These are phyloP conservation scores for Colletotrichum aenigma DNA, from an alignment of 2,329 filamentous ascomycete species.

Conservation along the genomic window DNA sequence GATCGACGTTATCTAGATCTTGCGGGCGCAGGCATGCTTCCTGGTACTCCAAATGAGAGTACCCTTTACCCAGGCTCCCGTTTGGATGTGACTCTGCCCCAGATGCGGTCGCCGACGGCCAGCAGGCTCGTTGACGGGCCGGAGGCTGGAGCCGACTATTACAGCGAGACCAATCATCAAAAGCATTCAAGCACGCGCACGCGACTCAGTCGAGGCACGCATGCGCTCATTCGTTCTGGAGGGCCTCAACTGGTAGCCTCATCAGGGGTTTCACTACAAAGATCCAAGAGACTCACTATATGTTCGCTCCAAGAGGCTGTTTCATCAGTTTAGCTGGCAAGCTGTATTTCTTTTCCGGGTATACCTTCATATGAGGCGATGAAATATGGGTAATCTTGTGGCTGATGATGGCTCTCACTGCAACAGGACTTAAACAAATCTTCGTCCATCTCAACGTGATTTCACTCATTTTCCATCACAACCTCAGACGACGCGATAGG, in stretches of 20 bases:
- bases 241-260: neutral
- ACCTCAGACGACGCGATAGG: neutral
- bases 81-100: neutral
- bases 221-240: neutral
- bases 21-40: neutral
- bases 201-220: neutral
- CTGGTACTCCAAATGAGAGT: neutral
- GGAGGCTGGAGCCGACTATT: neutral
- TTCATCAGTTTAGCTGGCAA: neutral
- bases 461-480: neutral
- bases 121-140: neutral
- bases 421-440: neutral
- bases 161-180: neutral
- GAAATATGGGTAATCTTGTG: neutral
- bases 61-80: neutral
- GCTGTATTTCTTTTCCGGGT: accelerated
- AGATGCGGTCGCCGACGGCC: slow-evolving; percentile 9
- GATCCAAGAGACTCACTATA: neutral
- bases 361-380: neutral
- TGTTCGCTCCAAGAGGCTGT: neutral
- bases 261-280: neutral
- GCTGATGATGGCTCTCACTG: neutral
- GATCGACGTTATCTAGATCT: neutral
- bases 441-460: neutral
- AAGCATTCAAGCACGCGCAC: neutral